Base-by-base conservation (phyloP, 1,284 basidiomycete genomes). In the Sporisorium graminicola region DNA sequence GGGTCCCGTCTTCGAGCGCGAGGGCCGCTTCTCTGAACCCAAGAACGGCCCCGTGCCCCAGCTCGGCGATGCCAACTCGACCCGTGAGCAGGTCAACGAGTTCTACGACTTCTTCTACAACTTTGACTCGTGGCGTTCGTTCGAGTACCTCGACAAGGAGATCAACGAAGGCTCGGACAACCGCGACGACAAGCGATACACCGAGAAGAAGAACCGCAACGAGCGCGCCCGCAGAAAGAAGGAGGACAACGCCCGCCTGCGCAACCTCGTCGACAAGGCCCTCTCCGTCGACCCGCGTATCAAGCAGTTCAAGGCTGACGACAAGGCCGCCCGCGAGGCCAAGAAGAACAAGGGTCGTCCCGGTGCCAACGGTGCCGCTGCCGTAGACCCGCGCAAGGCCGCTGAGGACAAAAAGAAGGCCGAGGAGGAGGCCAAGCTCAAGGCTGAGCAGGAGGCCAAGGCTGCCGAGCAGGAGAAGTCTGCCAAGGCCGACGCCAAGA, bases 21-120 rank as follows among this genome's bases (percentile, higher is more conserved):
- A 98, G 86, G 91, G 92, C 3, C 91, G 95, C 51, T 99, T 99
- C 90, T 95, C 93, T 82, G 77, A 82, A 33, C 66, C 77, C 56
- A 92, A 92, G 82, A 89, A 87, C 64, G 91, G 92, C 82, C 94
- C 95, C n/a, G 94, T 95, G 6, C 94, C 94, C 14, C 87, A 89
- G 75, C 89, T 98, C 24, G 95, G 96, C 22, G 87, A 88, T 47
- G 88, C 89, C 70, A 90, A 93, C 69, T 91, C 92, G 26, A 86
- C 90, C 70, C 95, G 96, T 87, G 90, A 91, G 67, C 90, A 91
- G 67, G 95, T 98, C 71, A 93, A 98, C 87, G 89, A 88, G 20
- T 98, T 99, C 89, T 99, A 98, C 89, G 93, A 98, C 87, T 98
- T 96, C 87, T 99, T 94, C 93, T 98, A 98, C 90, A 97, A 97